Percentiles rank a stretch among this genome's conserved stretches.
Conservation (phyloP, 1,284 basidiomycete species). For the Blastosporella zonata region DNA sequence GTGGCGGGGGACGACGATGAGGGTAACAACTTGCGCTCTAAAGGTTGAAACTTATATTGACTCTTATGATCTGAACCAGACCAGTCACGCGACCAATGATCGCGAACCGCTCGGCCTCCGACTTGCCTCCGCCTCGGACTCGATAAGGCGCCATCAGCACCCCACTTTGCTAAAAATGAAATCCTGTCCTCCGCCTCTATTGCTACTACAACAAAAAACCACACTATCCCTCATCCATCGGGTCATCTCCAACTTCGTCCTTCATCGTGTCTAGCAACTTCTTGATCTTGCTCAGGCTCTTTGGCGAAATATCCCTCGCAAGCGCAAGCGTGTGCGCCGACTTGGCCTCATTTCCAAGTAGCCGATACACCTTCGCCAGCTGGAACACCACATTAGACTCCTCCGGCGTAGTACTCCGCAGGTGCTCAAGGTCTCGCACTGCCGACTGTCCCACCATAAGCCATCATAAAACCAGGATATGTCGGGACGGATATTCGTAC, state of each 20-base stretch:
- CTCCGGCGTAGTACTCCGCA: slow-evolving; percentile 80
- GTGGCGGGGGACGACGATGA: slow-evolving; percentile 21
- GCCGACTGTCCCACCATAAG: slow-evolving; percentile 54
- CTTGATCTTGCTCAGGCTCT: slow-evolving; percentile 73
- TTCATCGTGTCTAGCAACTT: slow-evolving; percentile 69
- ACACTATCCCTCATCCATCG: slow-evolving; percentile 70
- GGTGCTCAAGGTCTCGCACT: slow-evolving; percentile 72
- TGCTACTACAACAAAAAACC: slow-evolving; percentile 31
- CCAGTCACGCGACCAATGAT: slow-evolving; percentile 13
- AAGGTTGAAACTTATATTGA: slow-evolving; percentile 29
- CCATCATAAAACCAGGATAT: slow-evolving; percentile 2
- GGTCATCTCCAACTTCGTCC: slow-evolving; percentile 62
- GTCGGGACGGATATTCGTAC: slow-evolving; percentile 45
- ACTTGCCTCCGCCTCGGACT: slow-evolving; percentile 10
- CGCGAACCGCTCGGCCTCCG: slow-evolving; percentile 10
- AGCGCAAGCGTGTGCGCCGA: slow-evolving; percentile 81
- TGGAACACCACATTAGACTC: slow-evolving; percentile 95
- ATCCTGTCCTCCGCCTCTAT: slow-evolving; percentile 4
- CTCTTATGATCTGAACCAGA: slow-evolving; percentile 22
- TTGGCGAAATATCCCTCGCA: slow-evolving; percentile 83
- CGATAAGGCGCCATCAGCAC: slow-evolving; percentile 25
- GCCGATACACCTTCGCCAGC: slow-evolving; percentile 86
- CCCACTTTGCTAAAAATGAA: slow-evolving; percentile 17
- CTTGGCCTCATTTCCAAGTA: slow-evolving; percentile 74
- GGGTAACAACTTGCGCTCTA: slow-evolving; percentile 21